Evolutionary conservation across 1,284 basidiomycete genomes (phyloP).

Genomic region (Apiotrichum veenhuisii): DNA sequence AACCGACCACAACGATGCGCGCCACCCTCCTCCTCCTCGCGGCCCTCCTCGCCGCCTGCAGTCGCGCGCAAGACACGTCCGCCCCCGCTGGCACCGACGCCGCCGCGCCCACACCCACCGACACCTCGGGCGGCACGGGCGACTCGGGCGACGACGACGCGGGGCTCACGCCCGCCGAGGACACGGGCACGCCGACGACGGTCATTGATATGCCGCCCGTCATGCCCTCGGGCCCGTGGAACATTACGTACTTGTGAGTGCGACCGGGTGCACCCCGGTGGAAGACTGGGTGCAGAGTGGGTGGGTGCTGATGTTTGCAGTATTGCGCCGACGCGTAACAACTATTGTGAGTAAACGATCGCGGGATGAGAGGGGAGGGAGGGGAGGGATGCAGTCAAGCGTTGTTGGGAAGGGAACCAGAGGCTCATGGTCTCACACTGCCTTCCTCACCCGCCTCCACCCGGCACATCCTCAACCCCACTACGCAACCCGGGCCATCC

Average conservation of each 20-base stretch:
- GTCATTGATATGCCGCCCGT: background rate
- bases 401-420: too few species aligned
- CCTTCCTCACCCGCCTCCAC: background rate
- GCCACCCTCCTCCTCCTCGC: background rate
- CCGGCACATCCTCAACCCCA: background rate
- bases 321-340: conserved; percentile 8
- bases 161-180: background rate
- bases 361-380: too few species aligned
- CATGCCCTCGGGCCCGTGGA: background rate
- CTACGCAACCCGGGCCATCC: too few species aligned
- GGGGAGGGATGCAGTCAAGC: too few species aligned
- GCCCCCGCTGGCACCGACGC: background rate
- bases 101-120: background rate
- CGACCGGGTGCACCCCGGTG: background rate
- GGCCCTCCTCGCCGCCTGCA: background rate
- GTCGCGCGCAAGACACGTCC: background rate
- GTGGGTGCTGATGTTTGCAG: background rate
- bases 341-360: conserved; percentile 11
- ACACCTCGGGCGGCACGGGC: background rate
- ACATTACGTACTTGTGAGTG: conserved; percentile 2
- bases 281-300: too few species aligned
- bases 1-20: too few species aligned
- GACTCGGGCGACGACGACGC: background rate
- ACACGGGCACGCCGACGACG: background rate
- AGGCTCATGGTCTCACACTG: too few species aligned